Base-by-base conservation (phyloP, 805 yeast genomes). In the Teunomyces gatunensis region DNA sequence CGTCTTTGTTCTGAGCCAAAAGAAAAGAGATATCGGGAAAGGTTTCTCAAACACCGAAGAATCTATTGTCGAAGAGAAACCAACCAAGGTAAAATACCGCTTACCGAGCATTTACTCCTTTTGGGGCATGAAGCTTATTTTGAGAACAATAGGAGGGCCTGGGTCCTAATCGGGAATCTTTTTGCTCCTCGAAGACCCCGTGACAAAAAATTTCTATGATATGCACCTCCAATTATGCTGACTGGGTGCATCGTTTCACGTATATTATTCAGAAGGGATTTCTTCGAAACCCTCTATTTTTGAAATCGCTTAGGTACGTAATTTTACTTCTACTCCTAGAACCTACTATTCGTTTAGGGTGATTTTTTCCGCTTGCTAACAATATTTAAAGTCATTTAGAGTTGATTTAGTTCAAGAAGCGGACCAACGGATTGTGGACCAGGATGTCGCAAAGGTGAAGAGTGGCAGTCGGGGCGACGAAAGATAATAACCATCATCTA, bases 171-270 rank as follows among this genome's bases (percentile, higher is more conserved):
- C 23, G 15, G 39, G 39, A 12, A 6, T 18, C 13, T 21, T 21
- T 17, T 6, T 20, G 39, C 27, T 21, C 6, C 39, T 7, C 4
- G 9, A 12, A 18, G 23, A 20, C 13, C 21, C 39, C 23, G 25
- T 17, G 27, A 35, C 27, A 20, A 35, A 18, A 13, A 35, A 15
- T 32, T 35, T 20, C 13, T 35, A 11, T 35, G 9, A 35, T 35
- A 37, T 37, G 40, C 40, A 20, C 40, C 25, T 37, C 29, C 29
- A 12, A 20, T 37, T 37, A 37, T 37, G 29, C 40, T 37, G 40
- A 37, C 40, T n/a, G 12, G 10, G 40, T 37, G 40, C 40, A 9
- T 37, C 40, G 40, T 37, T 37, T 37, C 40, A 37, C 11, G 18
- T 13, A 20, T 30, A n/a, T 32, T 32, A 32, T 32, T 32, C 27